phyloP scores from a whole-genome alignment of 2,329 filamentous ascomycete genomes.

The Alternaria sp. region DNA sequence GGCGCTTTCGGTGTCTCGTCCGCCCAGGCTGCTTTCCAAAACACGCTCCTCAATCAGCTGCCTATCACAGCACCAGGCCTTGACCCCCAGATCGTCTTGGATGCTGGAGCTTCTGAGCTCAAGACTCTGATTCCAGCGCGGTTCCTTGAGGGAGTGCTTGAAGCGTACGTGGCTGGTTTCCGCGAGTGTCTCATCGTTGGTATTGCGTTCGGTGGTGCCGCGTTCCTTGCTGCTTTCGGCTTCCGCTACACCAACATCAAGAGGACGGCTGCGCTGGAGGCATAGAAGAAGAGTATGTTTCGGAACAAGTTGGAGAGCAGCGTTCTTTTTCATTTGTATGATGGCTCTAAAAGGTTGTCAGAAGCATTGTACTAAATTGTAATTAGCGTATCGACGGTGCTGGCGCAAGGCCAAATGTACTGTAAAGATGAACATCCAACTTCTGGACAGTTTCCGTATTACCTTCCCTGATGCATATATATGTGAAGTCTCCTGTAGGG shows the following conservation, averaged over 20 bases:
- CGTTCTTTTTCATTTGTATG: background rate
- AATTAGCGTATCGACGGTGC: background rate
- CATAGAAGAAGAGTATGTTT: background rate
- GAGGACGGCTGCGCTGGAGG: background rate
- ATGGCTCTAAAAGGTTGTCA: background rate
- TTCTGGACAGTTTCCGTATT: background rate
- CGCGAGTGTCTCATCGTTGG: background rate
- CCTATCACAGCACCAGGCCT: slow-evolving; percentile 37
- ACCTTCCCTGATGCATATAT: background rate
- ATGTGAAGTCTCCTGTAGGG: background rate
- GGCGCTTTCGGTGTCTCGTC: slow-evolving; percentile 52
- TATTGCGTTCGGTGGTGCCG: slow-evolving; percentile 2
- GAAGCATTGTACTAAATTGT: background rate
- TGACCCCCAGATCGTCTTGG: slow-evolving; percentile 34
- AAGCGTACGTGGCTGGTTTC: slow-evolving; percentile 1
- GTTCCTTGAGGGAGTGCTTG: background rate
- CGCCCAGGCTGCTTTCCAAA: slow-evolving; percentile 51
- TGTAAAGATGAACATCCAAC: background rate
- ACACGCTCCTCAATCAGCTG: slow-evolving; percentile 43
- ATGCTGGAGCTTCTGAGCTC: slow-evolving; percentile 43
- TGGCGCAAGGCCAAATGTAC: background rate
- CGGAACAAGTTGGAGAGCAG: background rate
- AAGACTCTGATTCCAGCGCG: background rate
- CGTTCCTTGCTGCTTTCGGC: background rate
- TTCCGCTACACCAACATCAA: slow-evolving; percentile 4